Evolutionary conservation across 192 early-diverging fungal genomes (phyloP).

Genomic region (Ambispora gerdemannii): DNA sequence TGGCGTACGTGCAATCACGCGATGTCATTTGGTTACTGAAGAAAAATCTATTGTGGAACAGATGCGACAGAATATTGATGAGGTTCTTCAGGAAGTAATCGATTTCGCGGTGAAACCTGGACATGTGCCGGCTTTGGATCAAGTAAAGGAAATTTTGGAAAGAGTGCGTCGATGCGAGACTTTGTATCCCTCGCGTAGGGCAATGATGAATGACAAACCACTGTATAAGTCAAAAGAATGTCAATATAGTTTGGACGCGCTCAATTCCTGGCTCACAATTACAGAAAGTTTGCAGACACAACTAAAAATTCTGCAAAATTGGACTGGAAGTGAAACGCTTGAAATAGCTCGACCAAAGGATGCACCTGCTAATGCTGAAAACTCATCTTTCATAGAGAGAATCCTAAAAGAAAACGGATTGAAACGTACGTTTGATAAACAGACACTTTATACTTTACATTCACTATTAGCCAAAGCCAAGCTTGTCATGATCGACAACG

Average conservation of each 20-base stretch:
- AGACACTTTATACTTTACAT: constrained; percentile 62
- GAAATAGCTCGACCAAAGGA: constrained; percentile 57
- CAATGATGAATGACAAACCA: constrained; percentile 60
- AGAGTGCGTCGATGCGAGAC: constrained; percentile 75
- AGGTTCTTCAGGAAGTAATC: constrained; percentile 57
- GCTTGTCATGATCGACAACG: constrained; percentile 65
- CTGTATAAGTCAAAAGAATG: constrained; percentile 65
- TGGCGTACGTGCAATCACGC: constrained; percentile 62
- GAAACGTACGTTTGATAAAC: constrained; percentile 70
- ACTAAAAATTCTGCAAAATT: constrained; percentile 71
- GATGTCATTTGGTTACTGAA: constrained; percentile 56
- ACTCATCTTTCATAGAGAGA: constrained; percentile 79
- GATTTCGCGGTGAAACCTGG: constrained; percentile 51
- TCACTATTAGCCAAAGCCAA: constrained; percentile 62
- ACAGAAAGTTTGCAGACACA: constrained; percentile 69
- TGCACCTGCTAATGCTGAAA: constrained; percentile 41
- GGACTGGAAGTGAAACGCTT: constrained; percentile 74
- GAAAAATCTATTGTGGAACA: constrained; percentile 69
- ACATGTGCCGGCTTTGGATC: constrained; percentile 46
- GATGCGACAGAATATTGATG: constrained; percentile 56
- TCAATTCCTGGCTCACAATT: constrained; percentile 75
- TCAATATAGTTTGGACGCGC: constrained; percentile 65
- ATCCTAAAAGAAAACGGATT: constrained; percentile 80
- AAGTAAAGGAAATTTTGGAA: constrained; percentile 67
- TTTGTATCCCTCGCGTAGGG: constrained; percentile 69